Evolutionary conservation across 78 protist genomes (phyloP).

Genomic region (Dictyostelium intermedium): DNA sequence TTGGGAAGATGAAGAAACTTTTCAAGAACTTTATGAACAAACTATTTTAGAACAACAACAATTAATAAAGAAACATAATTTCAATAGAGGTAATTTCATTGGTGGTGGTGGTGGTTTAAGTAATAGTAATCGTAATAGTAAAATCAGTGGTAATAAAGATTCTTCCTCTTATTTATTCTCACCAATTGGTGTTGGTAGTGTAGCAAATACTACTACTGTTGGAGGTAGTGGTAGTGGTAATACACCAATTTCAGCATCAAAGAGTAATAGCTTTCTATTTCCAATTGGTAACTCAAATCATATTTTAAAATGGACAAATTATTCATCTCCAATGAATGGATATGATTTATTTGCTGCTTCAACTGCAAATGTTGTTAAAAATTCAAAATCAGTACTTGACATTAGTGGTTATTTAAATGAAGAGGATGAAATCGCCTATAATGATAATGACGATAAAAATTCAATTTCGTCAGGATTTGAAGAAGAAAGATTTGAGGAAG

Average conservation of each 20-base stretch:
- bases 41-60: slow-evolving; percentile 13
- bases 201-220: too few relatives aligned
- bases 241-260: slow-evolving; percentile 21
- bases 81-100: neutral
- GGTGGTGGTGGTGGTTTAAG: neutral
- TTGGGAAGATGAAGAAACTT: slow-evolving; percentile 39
- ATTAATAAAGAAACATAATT: neutral
- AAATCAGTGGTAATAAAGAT: neutral
- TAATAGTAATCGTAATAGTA: neutral
- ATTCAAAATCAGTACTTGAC: slow-evolving; percentile 53
- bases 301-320: slow-evolving; percentile 50
- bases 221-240: neutral
- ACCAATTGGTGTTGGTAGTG: neutral
- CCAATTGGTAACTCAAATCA: slow-evolving; percentile 19
- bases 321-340: slow-evolving; percentile 14
- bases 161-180: neutral
- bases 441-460: neutral
- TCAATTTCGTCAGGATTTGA: neutral
- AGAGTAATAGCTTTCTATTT: slow-evolving; percentile 20
- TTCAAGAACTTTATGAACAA: neutral
- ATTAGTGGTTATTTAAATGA: neutral
- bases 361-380: slow-evolving; percentile 6
- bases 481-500: neutral
- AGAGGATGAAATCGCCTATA: neutral
- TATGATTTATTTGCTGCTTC: slow-evolving; percentile 34